Evolutionary conservation across 495 filamentous ascomycete genomes (phyloP).

Genomic region (Penicillium nucicola): DNA sequence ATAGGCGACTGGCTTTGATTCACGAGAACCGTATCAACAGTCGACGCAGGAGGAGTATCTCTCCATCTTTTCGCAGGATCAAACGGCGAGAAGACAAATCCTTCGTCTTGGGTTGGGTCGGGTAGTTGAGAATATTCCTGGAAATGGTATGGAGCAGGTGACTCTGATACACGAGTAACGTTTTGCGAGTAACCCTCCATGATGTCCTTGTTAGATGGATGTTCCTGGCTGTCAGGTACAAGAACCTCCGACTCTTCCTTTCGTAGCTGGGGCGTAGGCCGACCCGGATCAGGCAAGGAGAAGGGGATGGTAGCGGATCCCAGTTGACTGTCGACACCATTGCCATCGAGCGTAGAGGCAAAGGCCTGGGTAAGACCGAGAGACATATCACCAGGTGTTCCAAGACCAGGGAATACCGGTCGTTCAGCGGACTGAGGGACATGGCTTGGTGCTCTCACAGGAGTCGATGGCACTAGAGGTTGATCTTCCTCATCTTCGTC

Average conservation of each 20-base stretch:
- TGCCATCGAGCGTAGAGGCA: slow-evolving; percentile 82
- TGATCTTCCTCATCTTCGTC: slow-evolving; percentile 53
- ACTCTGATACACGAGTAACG: slow-evolving; percentile 39
- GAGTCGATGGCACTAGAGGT: slow-evolving; percentile 28
- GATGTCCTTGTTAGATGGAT: slow-evolving; percentile 30
- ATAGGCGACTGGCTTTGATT: slow-evolving; percentile 57
- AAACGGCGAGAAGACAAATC: slow-evolving; percentile 63
- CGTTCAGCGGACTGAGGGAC: slow-evolving; percentile 31
- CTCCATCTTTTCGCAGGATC: slow-evolving; percentile 58
- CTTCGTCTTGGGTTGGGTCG: slow-evolving; percentile 83
- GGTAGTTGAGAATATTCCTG: slow-evolving; percentile 63
- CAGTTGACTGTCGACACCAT: slow-evolving; percentile 29
- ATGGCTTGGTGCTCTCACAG: slow-evolving; percentile 28
- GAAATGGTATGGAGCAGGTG: slow-evolving; percentile 35
- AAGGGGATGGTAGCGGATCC: slow-evolving; percentile 47
- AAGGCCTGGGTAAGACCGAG: slow-evolving; percentile 90
- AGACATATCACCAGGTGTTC: slow-evolving; percentile 48
- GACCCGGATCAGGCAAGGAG: slow-evolving; percentile 52
- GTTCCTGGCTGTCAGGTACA: slow-evolving; percentile 63
- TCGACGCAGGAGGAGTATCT: slow-evolving; percentile 57
- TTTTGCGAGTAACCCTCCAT: slow-evolving; percentile 29
- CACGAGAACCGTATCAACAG: slow-evolving; percentile 66
- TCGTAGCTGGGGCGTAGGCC: slow-evolving; percentile 37
- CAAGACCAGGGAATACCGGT: slow-evolving; percentile 53
- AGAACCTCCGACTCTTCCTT: slow-evolving; percentile 52